These are phyloP conservation scores for Apiotrichum brassicae DNA, from an alignment of 1,284 basidiomycete genomes.

Conservation along the genomic window DNA sequence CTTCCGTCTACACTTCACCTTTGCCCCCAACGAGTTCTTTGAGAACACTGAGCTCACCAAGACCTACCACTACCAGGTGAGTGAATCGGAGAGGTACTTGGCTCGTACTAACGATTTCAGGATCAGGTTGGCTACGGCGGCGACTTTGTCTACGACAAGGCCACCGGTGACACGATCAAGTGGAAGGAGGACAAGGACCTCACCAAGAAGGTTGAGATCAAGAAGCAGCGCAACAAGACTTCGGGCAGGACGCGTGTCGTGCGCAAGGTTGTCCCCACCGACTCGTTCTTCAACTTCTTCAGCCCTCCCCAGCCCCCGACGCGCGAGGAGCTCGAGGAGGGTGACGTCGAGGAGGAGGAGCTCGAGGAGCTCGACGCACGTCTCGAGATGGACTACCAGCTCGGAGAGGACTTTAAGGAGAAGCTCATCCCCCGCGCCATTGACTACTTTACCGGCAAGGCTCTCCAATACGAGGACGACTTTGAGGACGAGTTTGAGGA, in stretches of 20 bases:
- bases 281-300: constrained; percentile 99
- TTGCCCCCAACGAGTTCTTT: constrained; percentile 80
- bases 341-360: constrained; percentile 75
- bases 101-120: constrained; percentile 19
- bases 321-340: constrained; percentile 64
- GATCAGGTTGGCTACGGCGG: constrained; percentile 87
- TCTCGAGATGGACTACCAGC: constrained; percentile 95
- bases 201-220: constrained; percentile 95
- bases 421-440: constrained; percentile 93
- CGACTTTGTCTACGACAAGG: constrained; percentile 91
- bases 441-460: constrained; percentile 95
- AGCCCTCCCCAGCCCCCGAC: constrained; percentile 70
- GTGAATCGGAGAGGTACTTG: background rate
- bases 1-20: constrained; percentile 84
- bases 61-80: constrained; percentile 81
- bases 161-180: constrained; percentile 81
- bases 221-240: constrained; percentile 98
- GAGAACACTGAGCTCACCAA: constrained; percentile 77
- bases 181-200: constrained; percentile 99
- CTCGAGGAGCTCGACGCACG: constrained; percentile 85
- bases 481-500: constrained; percentile 64
- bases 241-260: constrained; percentile 89
- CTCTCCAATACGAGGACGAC: constrained; percentile 76
- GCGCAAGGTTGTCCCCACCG: constrained; percentile 76
- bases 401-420: constrained; percentile 97